Evolutionary conservation across 495 filamentous ascomycete species (phyloP).

Genomic region (Paragyromitra xinjiangensis): DNA sequence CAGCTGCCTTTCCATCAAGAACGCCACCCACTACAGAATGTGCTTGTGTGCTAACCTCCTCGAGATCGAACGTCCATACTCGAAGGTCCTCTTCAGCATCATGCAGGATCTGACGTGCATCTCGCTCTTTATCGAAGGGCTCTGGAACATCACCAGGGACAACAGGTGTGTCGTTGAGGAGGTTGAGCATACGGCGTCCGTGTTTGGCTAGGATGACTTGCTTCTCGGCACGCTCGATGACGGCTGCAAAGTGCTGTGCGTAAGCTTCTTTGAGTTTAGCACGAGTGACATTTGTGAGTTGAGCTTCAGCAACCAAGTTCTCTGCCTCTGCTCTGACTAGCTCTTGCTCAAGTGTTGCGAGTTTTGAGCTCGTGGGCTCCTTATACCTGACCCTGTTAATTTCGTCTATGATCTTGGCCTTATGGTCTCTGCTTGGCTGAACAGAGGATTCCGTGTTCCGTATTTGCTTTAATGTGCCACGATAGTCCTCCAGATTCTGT

Average conservation of each 20-base stretch:
- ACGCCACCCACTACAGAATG: slow-evolving; percentile 46
- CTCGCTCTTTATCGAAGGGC: slow-evolving; percentile 69
- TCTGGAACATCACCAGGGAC: slow-evolving; percentile 81
- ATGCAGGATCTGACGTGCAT: slow-evolving; percentile 84
- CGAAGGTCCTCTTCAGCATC: slow-evolving; percentile 89
- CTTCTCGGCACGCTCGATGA: slow-evolving; percentile 95
- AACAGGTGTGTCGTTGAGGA: slow-evolving; percentile 90
- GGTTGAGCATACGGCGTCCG: slow-evolving; percentile 80
- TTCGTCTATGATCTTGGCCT: slow-evolving; percentile 85
- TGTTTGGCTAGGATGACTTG: slow-evolving; percentile 92
- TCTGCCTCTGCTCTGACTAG: slow-evolving; percentile 94
- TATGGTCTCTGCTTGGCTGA: slow-evolving; percentile 87
- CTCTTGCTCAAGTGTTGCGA: slow-evolving; percentile 91
- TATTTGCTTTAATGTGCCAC: slow-evolving; percentile 83
- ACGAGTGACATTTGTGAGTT: slow-evolving; percentile 94
- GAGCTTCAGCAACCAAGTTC: slow-evolving; percentile 93
- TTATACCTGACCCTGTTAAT: slow-evolving; percentile 88
- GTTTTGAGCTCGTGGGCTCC: slow-evolving; percentile 78
- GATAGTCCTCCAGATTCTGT: slow-evolving; percentile 82
- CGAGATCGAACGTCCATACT: slow-evolving; percentile 71
- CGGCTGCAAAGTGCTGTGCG: slow-evolving; percentile 81
- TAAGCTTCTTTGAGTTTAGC: slow-evolving; percentile 94
- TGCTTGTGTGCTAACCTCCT: slow-evolving; percentile 64
- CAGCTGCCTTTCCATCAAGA: slow-evolving; percentile 44
- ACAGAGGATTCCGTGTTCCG: slow-evolving; percentile 91